These are phyloP conservation scores for Blastocladiella emersonii DNA, from an alignment of 371 early-diverging fungal species.

Conservation along the genomic window DNA sequence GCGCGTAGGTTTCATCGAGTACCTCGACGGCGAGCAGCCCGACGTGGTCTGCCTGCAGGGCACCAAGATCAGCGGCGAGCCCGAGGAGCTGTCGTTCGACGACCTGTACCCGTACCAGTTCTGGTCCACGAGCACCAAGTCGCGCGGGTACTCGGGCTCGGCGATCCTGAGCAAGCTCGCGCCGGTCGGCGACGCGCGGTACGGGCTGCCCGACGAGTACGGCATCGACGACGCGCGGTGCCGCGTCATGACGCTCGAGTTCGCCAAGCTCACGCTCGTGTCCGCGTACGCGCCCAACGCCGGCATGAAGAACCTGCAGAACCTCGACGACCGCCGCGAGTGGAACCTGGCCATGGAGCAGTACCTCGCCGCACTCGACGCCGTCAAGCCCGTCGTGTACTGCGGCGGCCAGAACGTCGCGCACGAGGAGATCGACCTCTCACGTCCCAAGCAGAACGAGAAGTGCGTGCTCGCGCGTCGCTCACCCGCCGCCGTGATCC, in stretches of 20 bases:
- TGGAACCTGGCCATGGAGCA: conserved; percentile 56
- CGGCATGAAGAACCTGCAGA: conserved; percentile 51
- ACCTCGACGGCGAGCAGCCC: conserved; percentile 65
- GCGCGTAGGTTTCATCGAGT: conserved; percentile 43
- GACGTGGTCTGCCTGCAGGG: conserved; percentile 78
- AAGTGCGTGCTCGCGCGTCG: conserved; percentile 23
- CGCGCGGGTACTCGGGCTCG: conserved; percentile 37
- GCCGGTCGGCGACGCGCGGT: conserved; percentile 44
- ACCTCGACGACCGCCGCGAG: conserved; percentile 43
- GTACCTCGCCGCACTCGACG: conserved; percentile 49
- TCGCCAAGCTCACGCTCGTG: conserved; percentile 47
- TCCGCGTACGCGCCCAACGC: conserved; percentile 73
- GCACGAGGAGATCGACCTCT: conserved; percentile 63
- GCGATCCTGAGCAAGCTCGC: conserved; percentile 64
- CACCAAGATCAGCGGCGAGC: conserved; percentile 48
- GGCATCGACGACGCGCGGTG: conserved; percentile 39
- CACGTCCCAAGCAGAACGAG: conserved; percentile 58
- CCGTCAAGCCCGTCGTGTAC: conserved; percentile 60
- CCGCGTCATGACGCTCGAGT: conserved; percentile 58
- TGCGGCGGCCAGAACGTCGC: conserved; percentile 83
- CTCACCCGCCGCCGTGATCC: too few relatives aligned
- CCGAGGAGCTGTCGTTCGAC: background rate
- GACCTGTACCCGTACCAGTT: conserved; percentile 49
- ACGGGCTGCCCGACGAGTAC: conserved; percentile 39
- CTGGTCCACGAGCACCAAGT: conserved; percentile 14